These are phyloP conservation scores for Phyllachora maydis DNA, from an alignment of 2,329 filamentous ascomycete species.

Conservation along the genomic window DNA sequence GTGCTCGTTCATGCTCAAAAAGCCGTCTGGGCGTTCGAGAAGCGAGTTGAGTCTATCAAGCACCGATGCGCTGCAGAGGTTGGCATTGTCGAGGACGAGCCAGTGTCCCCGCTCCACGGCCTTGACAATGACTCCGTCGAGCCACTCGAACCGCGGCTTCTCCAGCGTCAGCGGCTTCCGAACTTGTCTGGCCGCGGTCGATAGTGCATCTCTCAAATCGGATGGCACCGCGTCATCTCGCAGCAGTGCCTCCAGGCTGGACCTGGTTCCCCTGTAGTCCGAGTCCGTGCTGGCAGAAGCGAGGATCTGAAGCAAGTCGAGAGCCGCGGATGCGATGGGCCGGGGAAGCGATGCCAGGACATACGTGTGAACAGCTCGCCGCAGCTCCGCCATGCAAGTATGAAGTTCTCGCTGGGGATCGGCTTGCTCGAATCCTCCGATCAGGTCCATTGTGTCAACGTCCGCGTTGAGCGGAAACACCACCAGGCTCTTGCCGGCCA, in stretches of 20 bases:
- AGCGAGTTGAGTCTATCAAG: slow-evolving; percentile 87
- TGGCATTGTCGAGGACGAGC: slow-evolving; percentile 93
- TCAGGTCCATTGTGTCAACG: slow-evolving; percentile 89
- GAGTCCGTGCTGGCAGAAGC: slow-evolving; percentile 9
- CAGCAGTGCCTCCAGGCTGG: slow-evolving; percentile 17
- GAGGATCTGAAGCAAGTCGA: slow-evolving; percentile 30
- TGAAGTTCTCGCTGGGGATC: slow-evolving; percentile 60
- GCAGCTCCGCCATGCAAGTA: slow-evolving; percentile 23
- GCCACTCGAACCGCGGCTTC: slow-evolving; percentile 82
- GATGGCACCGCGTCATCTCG: slow-evolving; percentile 15
- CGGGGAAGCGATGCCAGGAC: slow-evolving; percentile 26
- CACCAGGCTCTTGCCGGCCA: slow-evolving; percentile 54
- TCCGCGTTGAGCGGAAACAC: slow-evolving; percentile 86
- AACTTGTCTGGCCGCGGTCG: too few species aligned
- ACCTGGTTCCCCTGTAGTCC: slow-evolving; percentile 15
- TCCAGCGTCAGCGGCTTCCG: slow-evolving; percentile 34
- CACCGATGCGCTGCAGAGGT: slow-evolving; percentile 87
- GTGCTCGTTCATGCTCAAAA: slow-evolving; percentile 83
- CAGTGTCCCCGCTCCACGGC: slow-evolving; percentile 74
- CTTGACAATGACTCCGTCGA: slow-evolving; percentile 79
- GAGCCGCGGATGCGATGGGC: slow-evolving; percentile 20
- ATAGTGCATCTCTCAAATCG: slow-evolving; percentile 26
- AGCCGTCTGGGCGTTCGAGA: slow-evolving; percentile 65
- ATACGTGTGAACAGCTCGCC: slow-evolving; percentile 20
- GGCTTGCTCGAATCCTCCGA: slow-evolving; percentile 90